Conservation (phyloP, 1,284 basidiomycete species). For the Malassezia obtusa region DNA sequence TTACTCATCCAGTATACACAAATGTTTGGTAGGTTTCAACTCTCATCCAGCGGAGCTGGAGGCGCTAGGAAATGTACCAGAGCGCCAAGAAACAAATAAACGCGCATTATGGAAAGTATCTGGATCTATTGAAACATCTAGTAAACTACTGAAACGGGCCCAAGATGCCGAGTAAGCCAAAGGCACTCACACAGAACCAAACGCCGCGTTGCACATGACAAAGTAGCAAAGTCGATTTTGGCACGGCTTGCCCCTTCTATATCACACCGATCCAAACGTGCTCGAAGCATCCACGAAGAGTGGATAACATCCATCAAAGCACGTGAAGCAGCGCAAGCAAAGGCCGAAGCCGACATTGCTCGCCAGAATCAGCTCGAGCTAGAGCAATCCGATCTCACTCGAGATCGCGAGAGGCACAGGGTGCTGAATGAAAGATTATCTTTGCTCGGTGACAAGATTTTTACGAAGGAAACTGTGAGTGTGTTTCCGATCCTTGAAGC, state of each 20-base stretch:
- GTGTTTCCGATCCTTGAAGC: constrained; percentile 18
- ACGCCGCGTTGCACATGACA: background rate
- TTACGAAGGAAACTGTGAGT: background rate
- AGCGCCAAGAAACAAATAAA: constrained; percentile 15
- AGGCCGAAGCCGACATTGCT: background rate
- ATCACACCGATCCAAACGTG: background rate
- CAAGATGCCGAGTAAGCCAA: background rate
- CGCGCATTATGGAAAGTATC: constrained; percentile 18
- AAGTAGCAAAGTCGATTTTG: background rate
- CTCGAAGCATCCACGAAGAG: background rate
- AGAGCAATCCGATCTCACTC: constrained; percentile 16
- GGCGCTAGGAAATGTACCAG: constrained; percentile 19
- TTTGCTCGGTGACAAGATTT: background rate
- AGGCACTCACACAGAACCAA: background rate
- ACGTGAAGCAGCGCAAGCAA: background rate
- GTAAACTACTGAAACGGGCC: background rate
- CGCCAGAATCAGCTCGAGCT: constrained; percentile 12
- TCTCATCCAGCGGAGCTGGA: background rate
- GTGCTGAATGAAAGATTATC: background rate
- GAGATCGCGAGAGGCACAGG: constrained; percentile 11
- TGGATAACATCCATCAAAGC: background rate
- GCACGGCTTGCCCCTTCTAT: background rate
- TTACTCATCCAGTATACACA: background rate
- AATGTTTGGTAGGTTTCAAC: background rate
- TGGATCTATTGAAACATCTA: constrained; percentile 23